phyloP scores from a whole-genome alignment of 495 filamentous ascomycete genomes.

The Aspergillus wentii region DNA sequence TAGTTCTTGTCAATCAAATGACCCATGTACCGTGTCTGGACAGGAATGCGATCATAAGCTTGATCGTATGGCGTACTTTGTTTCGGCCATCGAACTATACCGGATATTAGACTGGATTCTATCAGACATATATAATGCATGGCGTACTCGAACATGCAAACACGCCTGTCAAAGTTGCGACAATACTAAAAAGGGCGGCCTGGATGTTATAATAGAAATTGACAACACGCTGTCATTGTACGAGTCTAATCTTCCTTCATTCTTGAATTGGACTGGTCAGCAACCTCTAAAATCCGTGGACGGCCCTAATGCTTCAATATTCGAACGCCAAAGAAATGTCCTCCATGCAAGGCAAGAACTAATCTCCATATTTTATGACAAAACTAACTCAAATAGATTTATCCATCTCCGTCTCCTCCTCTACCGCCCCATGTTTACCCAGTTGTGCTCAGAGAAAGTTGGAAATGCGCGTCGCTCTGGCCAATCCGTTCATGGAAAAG shows the following conservation, averaged over 20 bases:
- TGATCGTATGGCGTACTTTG: slow-evolving; percentile 31
- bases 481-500: slow-evolving; percentile 1
- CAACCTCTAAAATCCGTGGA: slow-evolving; percentile 4
- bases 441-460: slow-evolving; percentile 31
- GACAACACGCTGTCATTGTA: slow-evolving; percentile 33
- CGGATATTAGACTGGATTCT: slow-evolving; percentile 39
- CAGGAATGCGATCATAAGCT: not conserved
- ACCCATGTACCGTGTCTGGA: not conserved
- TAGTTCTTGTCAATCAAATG: slow-evolving; percentile 1
- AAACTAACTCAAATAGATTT: slow-evolving; percentile 25
- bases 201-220: slow-evolving; percentile 36
- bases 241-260: slow-evolving; percentile 26
- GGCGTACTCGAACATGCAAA: slow-evolving; percentile 18
- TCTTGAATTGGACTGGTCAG: slow-evolving; percentile 31
- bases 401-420: slow-evolving; percentile 40
- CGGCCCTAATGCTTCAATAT: slow-evolving; percentile 9
- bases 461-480: slow-evolving; percentile 8
- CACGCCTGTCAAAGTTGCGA: slow-evolving; percentile 8
- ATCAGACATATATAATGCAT: slow-evolving; percentile 37
- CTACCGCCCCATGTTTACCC: slow-evolving; percentile 43
- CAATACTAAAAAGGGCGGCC: slow-evolving; percentile 16
- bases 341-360: slow-evolving; percentile 30
- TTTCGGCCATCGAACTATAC: slow-evolving; percentile 37
- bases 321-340: slow-evolving; percentile 36
- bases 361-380: not conserved